These are phyloP conservation scores for Alternaria solani DNA, from an alignment of 2,329 filamentous ascomycete genomes.

Conservation along the genomic window DNA sequence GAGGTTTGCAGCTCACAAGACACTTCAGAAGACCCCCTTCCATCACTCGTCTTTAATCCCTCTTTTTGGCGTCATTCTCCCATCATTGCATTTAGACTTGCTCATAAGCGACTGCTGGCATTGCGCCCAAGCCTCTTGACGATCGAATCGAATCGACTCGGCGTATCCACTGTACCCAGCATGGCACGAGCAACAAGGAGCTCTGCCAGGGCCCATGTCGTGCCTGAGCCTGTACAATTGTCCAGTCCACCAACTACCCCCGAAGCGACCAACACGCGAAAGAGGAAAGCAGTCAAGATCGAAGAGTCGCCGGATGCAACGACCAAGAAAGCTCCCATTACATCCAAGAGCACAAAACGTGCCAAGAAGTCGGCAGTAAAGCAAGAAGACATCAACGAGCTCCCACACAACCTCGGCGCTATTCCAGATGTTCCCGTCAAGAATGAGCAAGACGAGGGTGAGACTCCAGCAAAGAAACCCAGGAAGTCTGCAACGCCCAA, in stretches of 20 bases:
- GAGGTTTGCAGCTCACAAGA: background rate
- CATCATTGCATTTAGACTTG: constrained; percentile 2
- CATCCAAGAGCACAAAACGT: constrained; percentile 48
- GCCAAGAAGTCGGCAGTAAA: constrained; percentile 46
- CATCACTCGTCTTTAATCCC: background rate
- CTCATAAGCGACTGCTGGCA: constrained; percentile 22
- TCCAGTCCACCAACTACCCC: constrained; percentile 56
- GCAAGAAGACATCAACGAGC: constrained; percentile 55
- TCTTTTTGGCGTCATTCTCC: background rate
- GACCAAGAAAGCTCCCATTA: constrained; percentile 12
- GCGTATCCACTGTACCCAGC: constrained; percentile 4
- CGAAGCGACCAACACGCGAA: constrained; percentile 34
- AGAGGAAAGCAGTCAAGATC: constrained; percentile 38
- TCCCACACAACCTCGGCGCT: constrained; percentile 65
- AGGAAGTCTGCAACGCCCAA: constrained; percentile 24
- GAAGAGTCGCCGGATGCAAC: constrained; percentile 18
- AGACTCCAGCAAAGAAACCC: constrained; percentile 20
- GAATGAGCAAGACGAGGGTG: constrained; percentile 11
- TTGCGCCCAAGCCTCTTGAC: constrained; percentile 8
- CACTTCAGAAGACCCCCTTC: background rate
- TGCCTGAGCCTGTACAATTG: constrained; percentile 48
- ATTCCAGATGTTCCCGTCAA: constrained; percentile 26
- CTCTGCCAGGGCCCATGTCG: constrained; percentile 27
- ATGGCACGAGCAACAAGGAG: constrained; percentile 48
- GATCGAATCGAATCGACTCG: constrained; percentile 5